Evolutionary conservation across 1,284 basidiomycete genomes (phyloP).

Genomic region (Omphalotus olearius): DNA sequence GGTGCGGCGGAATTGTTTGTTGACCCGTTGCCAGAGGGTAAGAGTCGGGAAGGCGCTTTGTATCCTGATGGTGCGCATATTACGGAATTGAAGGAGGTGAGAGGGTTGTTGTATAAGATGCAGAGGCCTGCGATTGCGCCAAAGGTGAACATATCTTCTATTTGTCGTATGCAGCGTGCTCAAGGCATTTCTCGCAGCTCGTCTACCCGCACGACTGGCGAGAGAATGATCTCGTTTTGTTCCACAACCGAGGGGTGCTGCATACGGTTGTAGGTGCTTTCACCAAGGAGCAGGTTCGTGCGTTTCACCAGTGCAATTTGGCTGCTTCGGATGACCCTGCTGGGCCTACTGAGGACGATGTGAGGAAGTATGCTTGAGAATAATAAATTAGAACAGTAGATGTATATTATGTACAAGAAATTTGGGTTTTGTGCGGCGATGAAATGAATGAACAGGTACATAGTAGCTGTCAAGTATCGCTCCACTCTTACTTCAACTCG

Average conservation of each 20-base stretch:
- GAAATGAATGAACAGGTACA: no score
- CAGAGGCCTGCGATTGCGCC: conserved; percentile 81
- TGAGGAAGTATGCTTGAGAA: conserved; percentile 55
- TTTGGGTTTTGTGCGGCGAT: no score
- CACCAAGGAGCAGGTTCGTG: conserved; percentile 62
- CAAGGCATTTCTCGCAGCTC: conserved; percentile 28
- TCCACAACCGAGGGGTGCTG: conserved; percentile 73
- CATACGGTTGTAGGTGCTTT: conserved; percentile 80
- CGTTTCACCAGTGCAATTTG: conserved; percentile 82
- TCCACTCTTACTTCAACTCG: no score
- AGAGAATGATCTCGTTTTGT: conserved; percentile 63
- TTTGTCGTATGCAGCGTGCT: not conserved
- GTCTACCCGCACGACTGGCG: conserved; percentile 67
- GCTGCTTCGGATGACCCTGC: conserved; percentile 68
- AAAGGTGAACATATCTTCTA: conserved; percentile 29
- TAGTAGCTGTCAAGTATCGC: no score
- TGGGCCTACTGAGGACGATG: conserved; percentile 61
- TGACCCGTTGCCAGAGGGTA: conserved; percentile 55
- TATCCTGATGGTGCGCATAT: conserved; percentile 76
- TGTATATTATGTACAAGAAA: not conserved
- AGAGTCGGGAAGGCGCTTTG: conserved; percentile 48
- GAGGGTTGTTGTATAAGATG: conserved; percentile 74
- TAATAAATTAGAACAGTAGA: not conserved
- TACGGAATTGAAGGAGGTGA: conserved; percentile 64
- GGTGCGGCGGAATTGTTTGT: conserved; percentile 54